These are phyloP conservation scores for Phaffomyces opuntiae DNA, from an alignment of 805 yeast species.

Conservation along the genomic window DNA sequence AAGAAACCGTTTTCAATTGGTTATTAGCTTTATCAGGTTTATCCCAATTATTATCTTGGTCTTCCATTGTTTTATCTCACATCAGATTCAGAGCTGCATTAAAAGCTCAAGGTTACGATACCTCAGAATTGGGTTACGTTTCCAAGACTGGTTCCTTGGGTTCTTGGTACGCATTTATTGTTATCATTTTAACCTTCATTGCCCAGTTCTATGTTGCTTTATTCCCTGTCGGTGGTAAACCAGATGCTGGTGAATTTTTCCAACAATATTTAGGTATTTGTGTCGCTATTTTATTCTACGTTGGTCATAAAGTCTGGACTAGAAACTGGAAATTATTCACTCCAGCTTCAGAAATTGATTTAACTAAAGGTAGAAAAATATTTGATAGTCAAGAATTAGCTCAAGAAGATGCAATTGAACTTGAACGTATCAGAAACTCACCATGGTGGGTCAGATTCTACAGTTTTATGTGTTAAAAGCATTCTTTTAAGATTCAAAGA, in stretches of 20 bases:
- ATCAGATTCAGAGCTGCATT: constrained; percentile 53
- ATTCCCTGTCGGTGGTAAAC: constrained; percentile 43
- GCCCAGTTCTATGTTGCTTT: constrained; percentile 63
- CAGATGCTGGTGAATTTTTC: constrained; percentile 37
- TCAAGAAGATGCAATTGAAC: constrained; percentile 32
- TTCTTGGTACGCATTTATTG: constrained; percentile 39
- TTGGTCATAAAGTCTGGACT: constrained; percentile 38
- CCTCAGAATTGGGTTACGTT: constrained; percentile 43
- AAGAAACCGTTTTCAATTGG: constrained; percentile 58
- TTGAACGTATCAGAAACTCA: constrained; percentile 11
- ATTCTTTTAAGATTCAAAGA: not conserved
- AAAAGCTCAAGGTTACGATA: constrained; percentile 41
- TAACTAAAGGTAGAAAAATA: constrained; percentile 47
- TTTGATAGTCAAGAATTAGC: constrained; percentile 30
- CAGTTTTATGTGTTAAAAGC: constrained; percentile 5
- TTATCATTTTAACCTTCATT: constrained; percentile 41
- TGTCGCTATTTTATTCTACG: constrained; percentile 37
- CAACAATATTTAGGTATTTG: constrained; percentile 44
- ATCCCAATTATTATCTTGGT: constrained; percentile 58
- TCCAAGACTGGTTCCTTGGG: constrained; percentile 47
- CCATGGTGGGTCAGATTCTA: constrained; percentile 6
- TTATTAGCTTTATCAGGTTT: constrained; percentile 55
- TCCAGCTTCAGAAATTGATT: constrained; percentile 42
- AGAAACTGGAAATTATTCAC: constrained; percentile 27
- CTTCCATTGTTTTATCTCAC: constrained; percentile 46